Evolutionary conservation across 805 yeast species (phyloP).

Genomic region (Kluyveromyces starmeri): DNA sequence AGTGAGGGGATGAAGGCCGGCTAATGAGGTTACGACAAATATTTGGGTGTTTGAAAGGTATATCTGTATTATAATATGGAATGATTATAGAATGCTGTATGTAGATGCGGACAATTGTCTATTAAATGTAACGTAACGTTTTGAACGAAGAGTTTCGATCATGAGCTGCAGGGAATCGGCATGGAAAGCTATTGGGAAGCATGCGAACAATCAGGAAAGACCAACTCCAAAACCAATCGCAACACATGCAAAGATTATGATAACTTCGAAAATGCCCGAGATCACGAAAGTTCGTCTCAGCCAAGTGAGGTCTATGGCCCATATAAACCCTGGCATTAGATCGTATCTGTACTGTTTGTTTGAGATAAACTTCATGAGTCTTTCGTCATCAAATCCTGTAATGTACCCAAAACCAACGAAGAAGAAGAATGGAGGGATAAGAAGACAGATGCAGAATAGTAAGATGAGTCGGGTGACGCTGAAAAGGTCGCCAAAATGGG

Average conservation of each 20-base stretch:
- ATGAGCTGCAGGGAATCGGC: too few relatives aligned
- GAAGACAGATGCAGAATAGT: conserved; percentile 13
- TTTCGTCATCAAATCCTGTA: conserved; percentile 17
- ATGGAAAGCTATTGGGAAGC: too few relatives aligned
- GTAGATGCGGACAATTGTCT: too few relatives aligned
- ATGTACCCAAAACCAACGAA: conserved; percentile 20
- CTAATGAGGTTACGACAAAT: too few relatives aligned
- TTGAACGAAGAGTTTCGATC: too few relatives aligned
- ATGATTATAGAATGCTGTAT: too few relatives aligned
- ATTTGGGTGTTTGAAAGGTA: too few relatives aligned
- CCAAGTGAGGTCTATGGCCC: conserved; percentile 26
- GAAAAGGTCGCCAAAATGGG: conserved; percentile 17
- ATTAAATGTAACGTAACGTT: too few relatives aligned
- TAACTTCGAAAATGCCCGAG: conserved; percentile 24
- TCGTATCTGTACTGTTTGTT: conserved; percentile 18
- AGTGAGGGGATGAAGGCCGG: too few relatives aligned
- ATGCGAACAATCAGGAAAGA: conserved; percentile 17
- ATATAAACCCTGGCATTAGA: conserved; percentile 22
- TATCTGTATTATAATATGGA: too few relatives aligned
- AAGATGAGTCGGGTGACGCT: conserved; percentile 16
- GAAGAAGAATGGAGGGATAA: conserved; percentile 25
- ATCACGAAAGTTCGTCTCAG: conserved; percentile 23
- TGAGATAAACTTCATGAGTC: conserved; percentile 21
- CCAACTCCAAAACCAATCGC: conserved; percentile 43
- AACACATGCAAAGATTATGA: conserved; percentile 32